phyloP scores from a whole-genome alignment of 2,329 filamentous ascomycete species.

The Cercospora sp. region DNA sequence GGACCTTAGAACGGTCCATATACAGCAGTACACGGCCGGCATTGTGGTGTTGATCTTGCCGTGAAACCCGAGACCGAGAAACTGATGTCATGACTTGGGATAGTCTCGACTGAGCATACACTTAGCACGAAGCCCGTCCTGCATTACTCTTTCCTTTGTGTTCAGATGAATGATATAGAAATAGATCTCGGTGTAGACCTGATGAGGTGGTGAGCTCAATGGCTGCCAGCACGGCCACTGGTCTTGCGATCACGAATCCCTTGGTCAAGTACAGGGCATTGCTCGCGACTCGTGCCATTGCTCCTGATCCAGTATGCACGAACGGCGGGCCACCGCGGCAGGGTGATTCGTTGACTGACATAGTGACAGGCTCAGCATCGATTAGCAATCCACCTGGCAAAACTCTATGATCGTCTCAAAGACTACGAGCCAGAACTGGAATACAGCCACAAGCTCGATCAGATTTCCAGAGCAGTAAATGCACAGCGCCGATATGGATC shows the following conservation, averaged over 20 bases:
- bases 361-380: constrained; percentile 32
- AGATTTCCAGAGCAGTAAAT: constrained; percentile 53
- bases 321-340: not conserved
- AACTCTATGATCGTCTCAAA: constrained; percentile 72
- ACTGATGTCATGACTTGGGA: constrained; percentile 12
- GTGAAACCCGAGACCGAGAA: not conserved
- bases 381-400: constrained; percentile 70
- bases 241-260: constrained; percentile 62
- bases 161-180: not conserved
- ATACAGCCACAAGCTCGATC: constrained; percentile 65
- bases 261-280: constrained; percentile 74
- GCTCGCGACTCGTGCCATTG: constrained; percentile 64
- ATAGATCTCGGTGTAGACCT: constrained; percentile 3
- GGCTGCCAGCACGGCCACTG: constrained; percentile 33
- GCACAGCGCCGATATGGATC: constrained; percentile 30
- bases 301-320: constrained; percentile 58
- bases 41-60: not conserved
- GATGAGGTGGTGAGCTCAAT: constrained; percentile 22
- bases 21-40: not conserved
- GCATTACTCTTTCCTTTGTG: not conserved
- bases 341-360: not conserved
- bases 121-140: not conserved
- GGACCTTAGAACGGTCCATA: not conserved
- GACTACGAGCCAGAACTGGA: constrained; percentile 74
- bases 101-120: constrained; percentile 1